These are phyloP conservation scores for Botrytis byssoidea DNA, from an alignment of 2,329 filamentous ascomycete species.

Conservation along the genomic window DNA sequence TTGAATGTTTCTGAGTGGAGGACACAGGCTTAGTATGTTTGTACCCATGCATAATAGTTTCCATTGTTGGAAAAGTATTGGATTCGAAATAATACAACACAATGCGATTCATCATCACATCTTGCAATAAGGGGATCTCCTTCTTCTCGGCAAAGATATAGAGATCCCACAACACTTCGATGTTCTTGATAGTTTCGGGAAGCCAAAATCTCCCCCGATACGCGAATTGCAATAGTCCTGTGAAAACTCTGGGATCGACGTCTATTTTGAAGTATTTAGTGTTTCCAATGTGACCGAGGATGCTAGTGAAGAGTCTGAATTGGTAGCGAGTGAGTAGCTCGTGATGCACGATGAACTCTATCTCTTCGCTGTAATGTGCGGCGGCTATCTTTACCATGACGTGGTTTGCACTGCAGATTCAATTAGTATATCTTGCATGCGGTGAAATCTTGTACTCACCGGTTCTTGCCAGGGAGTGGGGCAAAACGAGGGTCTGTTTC, in stretches of 20 bases:
- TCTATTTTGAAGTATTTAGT: not conserved
- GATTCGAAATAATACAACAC: not conserved
- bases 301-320: not conserved
- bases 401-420: not conserved
- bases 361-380: not conserved
- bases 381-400: not conserved
- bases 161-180: not conserved
- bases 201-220: not conserved
- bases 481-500: slow-evolving; percentile 1
- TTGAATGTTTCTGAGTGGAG: not conserved
- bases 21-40: not conserved
- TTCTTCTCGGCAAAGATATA: not conserved
- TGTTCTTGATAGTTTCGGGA: not conserved
- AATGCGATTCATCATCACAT: slow-evolving; percentile 4
- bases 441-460: not conserved
- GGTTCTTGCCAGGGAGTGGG: not conserved
- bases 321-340: not conserved
- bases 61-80: not conserved
- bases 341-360: not conserved
- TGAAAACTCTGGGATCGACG: not conserved
- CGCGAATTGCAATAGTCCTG: not conserved
- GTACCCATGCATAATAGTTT: not conserved
- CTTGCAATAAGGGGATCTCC: not conserved
- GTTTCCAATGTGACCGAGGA: not conserved
- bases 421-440: not conserved